These are phyloP conservation scores for Populus alba DNA, from an alignment of 345 rosid species.

Conservation along the genomic window DNA sequence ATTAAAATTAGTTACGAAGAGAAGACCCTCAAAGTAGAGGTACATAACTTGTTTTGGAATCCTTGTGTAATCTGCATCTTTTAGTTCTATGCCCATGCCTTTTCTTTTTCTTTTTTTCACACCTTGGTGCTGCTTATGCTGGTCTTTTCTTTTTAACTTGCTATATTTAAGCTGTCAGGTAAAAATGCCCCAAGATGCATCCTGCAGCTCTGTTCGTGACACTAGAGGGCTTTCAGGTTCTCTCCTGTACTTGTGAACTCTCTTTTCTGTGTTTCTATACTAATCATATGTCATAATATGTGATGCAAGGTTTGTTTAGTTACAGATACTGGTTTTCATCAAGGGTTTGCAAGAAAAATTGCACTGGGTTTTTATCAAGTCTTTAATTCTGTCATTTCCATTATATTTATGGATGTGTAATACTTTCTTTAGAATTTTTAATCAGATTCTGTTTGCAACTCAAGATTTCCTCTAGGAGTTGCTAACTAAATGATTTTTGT, in stretches of 20 bases:
- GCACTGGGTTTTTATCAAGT: too few relatives aligned
- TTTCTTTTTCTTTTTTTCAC: not conserved
- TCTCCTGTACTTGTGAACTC: not conserved
- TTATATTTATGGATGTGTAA: not conserved
- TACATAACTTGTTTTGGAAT: constrained; percentile 26
- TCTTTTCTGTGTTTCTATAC: not conserved
- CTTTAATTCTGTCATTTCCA: too few relatives aligned
- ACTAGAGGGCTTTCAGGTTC: constrained; percentile 93
- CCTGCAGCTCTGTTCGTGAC: constrained; percentile 68
- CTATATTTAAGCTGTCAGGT: constrained; percentile 46
- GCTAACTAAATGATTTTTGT: constrained; percentile 5
- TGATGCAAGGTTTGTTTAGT: not conserved
- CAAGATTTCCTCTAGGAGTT: not conserved
- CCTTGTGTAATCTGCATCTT: not conserved
- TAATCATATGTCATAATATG: too few relatives aligned
- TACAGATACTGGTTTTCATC: not conserved
- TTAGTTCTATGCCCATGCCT: not conserved
- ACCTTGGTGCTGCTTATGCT: not conserved
- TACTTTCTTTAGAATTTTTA: not conserved
- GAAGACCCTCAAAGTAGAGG: constrained; percentile 81
- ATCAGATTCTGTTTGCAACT: too few relatives aligned
- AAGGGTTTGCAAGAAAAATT: not conserved
- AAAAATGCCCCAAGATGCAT: constrained; percentile 97
- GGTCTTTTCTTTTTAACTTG: not conserved
- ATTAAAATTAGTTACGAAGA: constrained; percentile 67